These are phyloP conservation scores for Acer saccharum DNA, from an alignment of 345 rosid species.

Conservation along the genomic window DNA sequence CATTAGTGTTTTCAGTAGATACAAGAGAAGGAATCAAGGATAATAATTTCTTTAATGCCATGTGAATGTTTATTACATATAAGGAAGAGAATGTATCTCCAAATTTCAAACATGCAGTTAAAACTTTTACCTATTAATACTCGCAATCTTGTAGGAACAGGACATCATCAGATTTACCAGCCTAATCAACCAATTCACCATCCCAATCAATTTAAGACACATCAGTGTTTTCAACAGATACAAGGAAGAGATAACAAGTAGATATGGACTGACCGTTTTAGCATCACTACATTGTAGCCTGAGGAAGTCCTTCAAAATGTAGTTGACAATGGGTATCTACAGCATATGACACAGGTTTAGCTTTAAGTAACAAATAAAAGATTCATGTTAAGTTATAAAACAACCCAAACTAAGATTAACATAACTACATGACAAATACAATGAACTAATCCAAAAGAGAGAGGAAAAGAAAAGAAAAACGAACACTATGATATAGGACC, in stretches of 20 bases:
- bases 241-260: neutral
- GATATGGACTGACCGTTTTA: slow-evolving; percentile 53
- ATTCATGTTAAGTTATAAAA: neutral
- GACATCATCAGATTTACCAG: slow-evolving; percentile 19
- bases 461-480: too few relatives aligned
- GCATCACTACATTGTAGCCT: slow-evolving; percentile 79
- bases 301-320: slow-evolving; percentile 68
- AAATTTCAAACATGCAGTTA: too few relatives aligned
- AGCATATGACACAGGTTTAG: slow-evolving; percentile 14
- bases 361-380: slow-evolving; percentile 2
- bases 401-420: neutral
- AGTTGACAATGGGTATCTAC: slow-evolving; percentile 70
- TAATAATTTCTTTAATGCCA: slow-evolving; percentile 52
- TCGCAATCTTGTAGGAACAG: slow-evolving; percentile 54
- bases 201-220: slow-evolving; percentile 37
- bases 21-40: slow-evolving; percentile 61
- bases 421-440: too few relatives aligned
- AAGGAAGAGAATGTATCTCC: slow-evolving; percentile 14
- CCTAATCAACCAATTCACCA: too few relatives aligned
- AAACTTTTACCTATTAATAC: slow-evolving; percentile 57
- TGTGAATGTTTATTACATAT: slow-evolving; percentile 67
- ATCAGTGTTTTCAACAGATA: slow-evolving; percentile 34
- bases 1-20: slow-evolving; percentile 37
- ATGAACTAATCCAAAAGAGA: too few relatives aligned
- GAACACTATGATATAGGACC: neutral